Conservation (phyloP, 2,329 filamentous ascomycete species). For the Colletotrichum eleusines region DNA sequence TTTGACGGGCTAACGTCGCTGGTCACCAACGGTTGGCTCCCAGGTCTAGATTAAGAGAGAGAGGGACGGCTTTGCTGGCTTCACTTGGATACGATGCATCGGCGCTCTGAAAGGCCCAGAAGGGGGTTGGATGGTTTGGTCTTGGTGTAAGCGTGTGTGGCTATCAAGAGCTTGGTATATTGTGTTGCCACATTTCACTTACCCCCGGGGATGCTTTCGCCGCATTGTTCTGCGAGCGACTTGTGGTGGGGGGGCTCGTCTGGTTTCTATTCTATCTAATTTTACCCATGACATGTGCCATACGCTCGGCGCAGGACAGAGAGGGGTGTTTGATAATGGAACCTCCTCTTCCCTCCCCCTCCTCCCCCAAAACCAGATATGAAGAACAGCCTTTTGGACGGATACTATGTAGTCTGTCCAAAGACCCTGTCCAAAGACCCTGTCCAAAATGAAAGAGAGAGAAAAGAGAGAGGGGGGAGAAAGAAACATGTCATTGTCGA, state of each 20-base stretch:
- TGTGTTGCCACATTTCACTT: neutral
- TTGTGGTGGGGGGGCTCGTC: neutral
- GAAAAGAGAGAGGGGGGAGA: neutral
- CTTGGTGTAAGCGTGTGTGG: neutral
- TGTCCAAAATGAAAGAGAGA: neutral
- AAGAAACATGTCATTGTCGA: neutral
- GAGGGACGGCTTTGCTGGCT: neutral
- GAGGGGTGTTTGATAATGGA: neutral
- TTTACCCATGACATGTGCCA: neutral
- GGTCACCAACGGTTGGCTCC: constrained; percentile 51
- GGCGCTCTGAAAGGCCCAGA: neutral
- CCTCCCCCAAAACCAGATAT: too few species aligned
- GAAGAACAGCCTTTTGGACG: neutral
- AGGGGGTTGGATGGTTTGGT: neutral
- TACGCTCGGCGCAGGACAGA: neutral
- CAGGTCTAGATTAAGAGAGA: constrained; percentile 50
- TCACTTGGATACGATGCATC: neutral
- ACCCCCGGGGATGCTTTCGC: neutral
- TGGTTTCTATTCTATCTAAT: neutral
- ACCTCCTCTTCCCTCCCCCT: neutral
- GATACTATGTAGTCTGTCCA: neutral
- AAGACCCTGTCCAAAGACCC: neutral
- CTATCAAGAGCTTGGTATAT: neutral
- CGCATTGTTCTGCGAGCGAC: neutral
- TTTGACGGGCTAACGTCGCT: constrained; percentile 52